A percentile compares a stretch with the other conserved stretches of the same genome.
phyloP scores from a whole-genome alignment of 1,284 basidiomycete species.

The Amylostereum chailletii region DNA sequence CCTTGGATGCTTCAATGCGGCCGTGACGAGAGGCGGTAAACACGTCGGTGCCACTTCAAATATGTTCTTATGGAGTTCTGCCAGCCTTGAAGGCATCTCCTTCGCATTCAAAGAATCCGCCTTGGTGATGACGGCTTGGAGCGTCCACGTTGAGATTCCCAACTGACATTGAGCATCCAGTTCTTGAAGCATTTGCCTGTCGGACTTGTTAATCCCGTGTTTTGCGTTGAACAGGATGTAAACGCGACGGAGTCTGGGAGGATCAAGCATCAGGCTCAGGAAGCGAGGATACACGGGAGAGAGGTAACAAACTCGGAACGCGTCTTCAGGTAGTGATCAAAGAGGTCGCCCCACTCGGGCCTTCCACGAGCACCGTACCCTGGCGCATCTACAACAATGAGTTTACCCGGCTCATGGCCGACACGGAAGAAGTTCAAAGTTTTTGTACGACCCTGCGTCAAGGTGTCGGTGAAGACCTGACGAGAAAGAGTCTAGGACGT shows the following conservation, averaged over 20 bases:
- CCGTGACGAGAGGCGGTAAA: constrained; percentile 53
- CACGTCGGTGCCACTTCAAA: constrained; percentile 50
- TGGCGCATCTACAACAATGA: constrained; percentile 67
- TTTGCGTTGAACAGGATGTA: constrained; percentile 63
- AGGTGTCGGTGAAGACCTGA: background rate
- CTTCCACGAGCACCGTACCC: constrained; percentile 70
- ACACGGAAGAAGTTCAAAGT: constrained; percentile 65
- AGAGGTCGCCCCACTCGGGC: constrained; percentile 62
- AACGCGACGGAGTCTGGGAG: constrained; percentile 50
- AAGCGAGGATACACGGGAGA: background rate
- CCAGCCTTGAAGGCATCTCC: constrained; percentile 23
- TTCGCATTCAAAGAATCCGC: constrained; percentile 38
- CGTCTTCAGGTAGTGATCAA: constrained; percentile 51
- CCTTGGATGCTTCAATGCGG: constrained; percentile 33
- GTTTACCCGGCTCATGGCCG: constrained; percentile 41
- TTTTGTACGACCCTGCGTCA: constrained; percentile 54
- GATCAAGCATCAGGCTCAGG: background rate
- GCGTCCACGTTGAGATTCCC: constrained; percentile 36
- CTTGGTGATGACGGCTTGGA: constrained; percentile 70
- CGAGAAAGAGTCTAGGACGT: constrained; percentile 1
- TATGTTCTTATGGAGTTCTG: constrained; percentile 27
- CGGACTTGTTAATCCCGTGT: constrained; percentile 48
- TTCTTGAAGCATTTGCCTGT: constrained; percentile 50
- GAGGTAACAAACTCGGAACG: constrained; percentile 44
- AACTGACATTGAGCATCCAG: constrained; percentile 33